Evolutionary conservation across 805 yeast species (phyloP).

Genomic region (Isabelozyma rhagii): DNA sequence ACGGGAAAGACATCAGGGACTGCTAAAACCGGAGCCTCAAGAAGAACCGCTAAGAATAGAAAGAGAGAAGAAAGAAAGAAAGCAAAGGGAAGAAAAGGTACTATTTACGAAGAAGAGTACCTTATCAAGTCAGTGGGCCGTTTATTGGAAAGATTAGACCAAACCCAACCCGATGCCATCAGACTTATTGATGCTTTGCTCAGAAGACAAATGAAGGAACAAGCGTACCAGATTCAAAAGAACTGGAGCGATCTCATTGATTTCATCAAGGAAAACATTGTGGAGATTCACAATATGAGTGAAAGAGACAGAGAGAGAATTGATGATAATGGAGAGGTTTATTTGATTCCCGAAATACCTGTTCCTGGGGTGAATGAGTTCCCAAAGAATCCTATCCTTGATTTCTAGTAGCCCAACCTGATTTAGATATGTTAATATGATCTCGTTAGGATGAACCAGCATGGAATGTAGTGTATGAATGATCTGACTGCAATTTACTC

Average conservation of each 20-base stretch:
- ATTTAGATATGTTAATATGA: neutral
- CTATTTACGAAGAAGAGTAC: constrained; percentile 96
- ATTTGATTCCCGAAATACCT: constrained; percentile 72
- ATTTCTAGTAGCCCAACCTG: constrained; percentile 37
- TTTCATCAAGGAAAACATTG: constrained; percentile 56
- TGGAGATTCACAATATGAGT: constrained; percentile 76
- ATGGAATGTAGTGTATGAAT: no score
- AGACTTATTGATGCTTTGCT: constrained; percentile 71
- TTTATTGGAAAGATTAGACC: constrained; percentile 74
- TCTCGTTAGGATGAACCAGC: no score
- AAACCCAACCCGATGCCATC: constrained; percentile 71
- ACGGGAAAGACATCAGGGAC: constrained; percentile 96
- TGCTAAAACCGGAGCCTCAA: constrained; percentile 92
- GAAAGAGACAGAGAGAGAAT: constrained; percentile 86
- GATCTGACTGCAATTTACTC: no score
- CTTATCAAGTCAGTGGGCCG: constrained; percentile 85
- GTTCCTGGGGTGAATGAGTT: constrained; percentile 64
- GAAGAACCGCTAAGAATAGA: constrained; percentile 87
- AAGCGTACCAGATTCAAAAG: constrained; percentile 78
- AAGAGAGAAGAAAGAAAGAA: constrained; percentile 94
- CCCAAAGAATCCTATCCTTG: constrained; percentile 55
- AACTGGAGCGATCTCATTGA: constrained; percentile 56
- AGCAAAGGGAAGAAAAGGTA: constrained; percentile 97
- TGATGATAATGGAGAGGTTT: constrained; percentile 85
- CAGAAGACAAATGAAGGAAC: constrained; percentile 69